phyloP scores from a whole-genome alignment of 768 basidiomycete genomes.

The Trametes cingulata region DNA sequence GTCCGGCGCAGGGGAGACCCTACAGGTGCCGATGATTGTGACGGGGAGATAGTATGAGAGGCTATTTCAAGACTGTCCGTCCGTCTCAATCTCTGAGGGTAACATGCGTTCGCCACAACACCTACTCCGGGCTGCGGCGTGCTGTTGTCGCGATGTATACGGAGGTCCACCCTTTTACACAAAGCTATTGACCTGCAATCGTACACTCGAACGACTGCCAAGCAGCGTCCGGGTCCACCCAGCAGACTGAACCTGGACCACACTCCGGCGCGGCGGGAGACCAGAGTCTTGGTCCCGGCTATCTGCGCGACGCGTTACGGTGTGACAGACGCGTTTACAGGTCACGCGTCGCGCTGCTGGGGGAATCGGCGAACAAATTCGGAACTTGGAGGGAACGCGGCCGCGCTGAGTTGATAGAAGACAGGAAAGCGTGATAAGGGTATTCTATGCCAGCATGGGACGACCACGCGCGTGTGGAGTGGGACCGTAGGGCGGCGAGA shows the following conservation, averaged over 20 bases:
- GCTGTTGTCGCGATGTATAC: not conserved
- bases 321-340: slow-evolving; percentile 8
- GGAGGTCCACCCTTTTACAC: not conserved
- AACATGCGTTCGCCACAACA: not conserved
- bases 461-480: slow-evolving; percentile 7
- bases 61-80: no score
- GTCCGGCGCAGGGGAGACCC: slow-evolving; percentile 12
- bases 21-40: not conserved
- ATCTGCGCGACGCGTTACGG: not conserved
- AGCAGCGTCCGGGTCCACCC: not conserved
- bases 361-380: not conserved
- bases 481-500: not conserved
- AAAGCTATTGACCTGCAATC: no score
- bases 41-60: no score
- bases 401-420: not conserved
- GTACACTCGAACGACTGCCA: no score
- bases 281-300: not conserved
- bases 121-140: not conserved
- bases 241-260: not conserved
- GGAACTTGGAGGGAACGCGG: not conserved
- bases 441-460: not conserved
- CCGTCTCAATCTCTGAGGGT: no score
- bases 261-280: no score
- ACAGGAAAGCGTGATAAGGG: not conserved
- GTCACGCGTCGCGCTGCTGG: not conserved